Conservation (phyloP, 495 filamentous ascomycete genomes). For the Clavariopsis aquatica region DNA sequence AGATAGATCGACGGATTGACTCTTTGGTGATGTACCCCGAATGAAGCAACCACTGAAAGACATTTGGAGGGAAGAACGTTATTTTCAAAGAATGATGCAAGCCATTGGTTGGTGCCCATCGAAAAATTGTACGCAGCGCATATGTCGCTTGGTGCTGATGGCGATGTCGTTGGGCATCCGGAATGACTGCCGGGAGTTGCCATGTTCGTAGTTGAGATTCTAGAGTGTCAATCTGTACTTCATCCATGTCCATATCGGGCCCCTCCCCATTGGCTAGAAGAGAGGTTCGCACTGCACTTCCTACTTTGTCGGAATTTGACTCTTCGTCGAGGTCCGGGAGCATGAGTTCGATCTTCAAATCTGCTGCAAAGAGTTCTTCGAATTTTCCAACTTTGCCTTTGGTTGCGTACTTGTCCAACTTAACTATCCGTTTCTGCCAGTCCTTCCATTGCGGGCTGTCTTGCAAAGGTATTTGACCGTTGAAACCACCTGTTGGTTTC, state of each 20-base stretch:
- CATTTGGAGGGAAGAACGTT: slow-evolving; percentile 43
- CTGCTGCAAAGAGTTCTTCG: slow-evolving; percentile 53
- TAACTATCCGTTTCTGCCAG: slow-evolving; percentile 16
- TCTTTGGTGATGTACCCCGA: slow-evolving; percentile 41
- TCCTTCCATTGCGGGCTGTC: slow-evolving; percentile 38
- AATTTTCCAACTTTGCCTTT: slow-evolving; percentile 53
- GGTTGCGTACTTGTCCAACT: slow-evolving; percentile 51
- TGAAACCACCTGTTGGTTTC: not conserved
- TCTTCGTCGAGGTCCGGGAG: not conserved
- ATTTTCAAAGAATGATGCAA: slow-evolving; percentile 26
- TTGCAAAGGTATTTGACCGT: not conserved
- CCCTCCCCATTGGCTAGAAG: slow-evolving; percentile 20
- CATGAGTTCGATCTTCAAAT: slow-evolving; percentile 31
- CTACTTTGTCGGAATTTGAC: not conserved
- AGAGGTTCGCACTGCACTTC: not conserved
- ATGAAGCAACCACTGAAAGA: slow-evolving; percentile 43
- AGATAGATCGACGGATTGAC: slow-evolving; percentile 36
- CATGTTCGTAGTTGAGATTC: slow-evolving; percentile 19
- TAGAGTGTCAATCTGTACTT: not conserved
- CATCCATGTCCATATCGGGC: not conserved
- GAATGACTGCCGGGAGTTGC: slow-evolving; percentile 22
- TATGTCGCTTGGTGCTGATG: slow-evolving; percentile 52
- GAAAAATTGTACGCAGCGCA: slow-evolving; percentile 58
- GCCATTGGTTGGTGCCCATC: slow-evolving; percentile 38
- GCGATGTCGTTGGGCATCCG: slow-evolving; percentile 28